Percentiles rank a stretch among this genome's conserved stretches.
Conservation (phyloP, 345 rosid genomes). For the Carallia pectinifolia region DNA sequence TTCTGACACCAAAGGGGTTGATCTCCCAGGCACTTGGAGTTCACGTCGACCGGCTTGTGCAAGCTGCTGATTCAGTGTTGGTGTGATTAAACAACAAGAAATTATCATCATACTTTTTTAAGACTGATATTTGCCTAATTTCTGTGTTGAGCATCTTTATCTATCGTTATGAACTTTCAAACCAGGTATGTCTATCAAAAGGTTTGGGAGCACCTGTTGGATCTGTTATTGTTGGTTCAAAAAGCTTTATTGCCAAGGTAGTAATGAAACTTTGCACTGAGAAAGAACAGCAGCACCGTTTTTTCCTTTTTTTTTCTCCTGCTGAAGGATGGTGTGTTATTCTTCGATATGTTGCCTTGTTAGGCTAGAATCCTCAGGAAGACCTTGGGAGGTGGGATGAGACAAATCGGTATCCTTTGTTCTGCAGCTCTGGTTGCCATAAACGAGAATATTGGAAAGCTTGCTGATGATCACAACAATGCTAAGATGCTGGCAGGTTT, state of each 20-base stretch:
- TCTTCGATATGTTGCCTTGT: background rate
- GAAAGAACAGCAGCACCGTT: conserved; percentile 3
- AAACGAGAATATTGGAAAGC: conserved; percentile 63
- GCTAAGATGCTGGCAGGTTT: conserved; percentile 80
- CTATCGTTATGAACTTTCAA: conserved; percentile 10
- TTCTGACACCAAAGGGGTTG: conserved; percentile 18
- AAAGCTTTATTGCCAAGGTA: conserved; percentile 73
- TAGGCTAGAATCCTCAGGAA: conserved; percentile 89
- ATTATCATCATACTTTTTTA: background rate
- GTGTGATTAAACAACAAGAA: conserved; percentile 27
- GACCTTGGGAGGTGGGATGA: conserved; percentile 96
- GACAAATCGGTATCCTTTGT: conserved; percentile 80
- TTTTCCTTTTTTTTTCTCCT: background rate
- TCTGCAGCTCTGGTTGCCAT: conserved; percentile 83
- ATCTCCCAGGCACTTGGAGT: conserved; percentile 75
- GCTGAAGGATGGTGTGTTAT: too few relatives aligned
- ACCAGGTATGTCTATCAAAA: conserved; percentile 82
- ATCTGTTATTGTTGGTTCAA: conserved; percentile 83
- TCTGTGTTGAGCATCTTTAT: background rate
- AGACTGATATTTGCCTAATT: background rate
- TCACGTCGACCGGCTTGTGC: conserved; percentile 74
- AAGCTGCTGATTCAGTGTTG: conserved; percentile 88
- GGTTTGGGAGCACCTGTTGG: conserved; percentile 96
- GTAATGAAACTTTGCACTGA: background rate
- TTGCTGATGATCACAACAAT: conserved; percentile 73